A percentile compares a stretch with the other conserved stretches of the same genome.
These are phyloP conservation scores for Sporothrix pseudoabietina DNA, from an alignment of 2,329 filamentous ascomycete species.

Conservation along the genomic window DNA sequence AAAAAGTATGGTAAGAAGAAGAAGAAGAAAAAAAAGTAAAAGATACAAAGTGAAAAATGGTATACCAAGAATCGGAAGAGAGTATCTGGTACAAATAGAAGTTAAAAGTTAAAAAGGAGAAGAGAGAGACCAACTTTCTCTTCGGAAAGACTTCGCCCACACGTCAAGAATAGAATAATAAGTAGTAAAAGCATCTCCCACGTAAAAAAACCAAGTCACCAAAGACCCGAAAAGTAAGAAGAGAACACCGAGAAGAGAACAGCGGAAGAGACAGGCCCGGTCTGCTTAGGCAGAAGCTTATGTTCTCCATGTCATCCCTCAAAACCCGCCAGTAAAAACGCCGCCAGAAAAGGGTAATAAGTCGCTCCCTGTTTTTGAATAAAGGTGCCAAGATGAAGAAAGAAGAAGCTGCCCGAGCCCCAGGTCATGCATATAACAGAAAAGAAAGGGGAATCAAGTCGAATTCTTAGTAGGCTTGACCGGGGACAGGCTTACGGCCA, in stretches of 20 bases:
- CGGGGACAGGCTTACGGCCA: constrained; percentile 59
- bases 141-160: background rate
- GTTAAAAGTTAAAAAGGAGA: background rate
- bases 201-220: background rate
- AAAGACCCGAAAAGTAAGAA: background rate
- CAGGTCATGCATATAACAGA: background rate
- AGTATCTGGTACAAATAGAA: background rate
- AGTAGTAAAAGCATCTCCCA: background rate
- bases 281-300: background rate
- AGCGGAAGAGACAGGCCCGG: background rate
- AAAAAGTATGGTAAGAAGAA: background rate
- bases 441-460: background rate
- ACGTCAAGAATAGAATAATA: background rate
- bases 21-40: background rate
- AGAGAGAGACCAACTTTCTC: background rate
- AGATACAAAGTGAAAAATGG: constrained; percentile 6
- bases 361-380: background rate
- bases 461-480: constrained; percentile 51
- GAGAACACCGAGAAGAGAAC: background rate
- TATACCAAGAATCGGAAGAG: constrained; percentile 1
- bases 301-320: too few species aligned
- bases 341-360: background rate
- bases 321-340: constrained; percentile 10
- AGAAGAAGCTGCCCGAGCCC: constrained; percentile 12
- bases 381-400: background rate